Evolutionary conservation across 176 grass and related monocot species (phyloP), one percentile per base, ranked within the genome.

Genomic region (Bolboschoenus planiculmis): DNA sequence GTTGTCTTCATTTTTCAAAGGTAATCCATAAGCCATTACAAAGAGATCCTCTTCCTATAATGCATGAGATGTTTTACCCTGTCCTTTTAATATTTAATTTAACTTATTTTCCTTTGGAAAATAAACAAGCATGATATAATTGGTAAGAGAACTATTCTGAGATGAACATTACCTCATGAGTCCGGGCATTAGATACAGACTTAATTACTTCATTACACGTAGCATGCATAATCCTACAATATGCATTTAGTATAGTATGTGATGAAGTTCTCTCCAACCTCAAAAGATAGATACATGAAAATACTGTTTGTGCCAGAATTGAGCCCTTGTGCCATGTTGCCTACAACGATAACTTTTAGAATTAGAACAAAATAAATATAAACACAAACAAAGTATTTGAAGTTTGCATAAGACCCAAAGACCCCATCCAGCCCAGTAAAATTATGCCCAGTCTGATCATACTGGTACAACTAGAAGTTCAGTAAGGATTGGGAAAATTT

Each of bases 291-390:
- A 98, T 86, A 85, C 96, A 98, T 87, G 96, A 93, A 88, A 98
- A 98, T 53, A 98, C 70, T 3, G 96, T 98, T 80, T 98, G 96
- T 78, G 92, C 92, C 75, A 98, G 79, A 71, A 91, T 91, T 83
- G 94, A 91, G 35, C 96, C 96, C 82, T 88, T 95, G 87, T 98
- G 92, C 96, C 96, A 98, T 50, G 96, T 93, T 82, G 90, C 92
- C 96, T 98, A 85, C 63, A 39, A 86, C 42, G 33, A 31, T 29
- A 40, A n/a, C 35, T 50, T 74, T 48, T 48, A 75, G 43, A 31
- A 75, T 75, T 50, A 75, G 71, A 48, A 75, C 42, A 75, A 75
- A 47, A 48, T 76, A 50, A 7, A 73, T 27, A 46, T 46, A 73
- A 46, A 73, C 21, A 26, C 40, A 11, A 0, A 30, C 31, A 42